Evolutionary conservation across 352 stramenopile species (phyloP), one percentile per base, ranked within the genome.

Genomic region (Globisporangium uncinulatum): DNA sequence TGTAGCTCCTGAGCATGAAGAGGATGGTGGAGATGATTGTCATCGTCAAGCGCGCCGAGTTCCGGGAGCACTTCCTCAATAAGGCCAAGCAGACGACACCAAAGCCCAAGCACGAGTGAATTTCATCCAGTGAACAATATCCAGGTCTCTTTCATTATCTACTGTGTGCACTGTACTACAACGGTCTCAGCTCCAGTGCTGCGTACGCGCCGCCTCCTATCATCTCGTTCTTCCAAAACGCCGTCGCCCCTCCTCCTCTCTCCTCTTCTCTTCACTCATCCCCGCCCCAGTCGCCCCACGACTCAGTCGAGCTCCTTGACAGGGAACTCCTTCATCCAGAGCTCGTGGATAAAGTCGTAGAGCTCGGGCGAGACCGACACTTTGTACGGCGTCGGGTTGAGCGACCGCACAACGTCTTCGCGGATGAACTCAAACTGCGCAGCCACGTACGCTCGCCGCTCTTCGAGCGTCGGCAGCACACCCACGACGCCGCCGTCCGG

Each of bases 331-430:
- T 89, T 86, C 76, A 92, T 92, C 97, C 97, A 99, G 39, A 99
- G 74, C 57, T 98, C 73, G 71, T 99, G 97, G 54, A 99, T 93
- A 56, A 98, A 99, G 44, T 96, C 81, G 68, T 92, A 94, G 65
- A 92, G 66, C 29, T 87, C 76, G 49, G 74, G 79, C 53, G 79
- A 90, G n/a, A 94, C 84, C 34, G 68, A 99, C 49, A 97, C 88
- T 70, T 97, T 97, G 79, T 97, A 97, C 21, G 90, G 91, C 43
- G 94, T 98, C 34, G 97, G 95, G 73, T 99, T 99, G 13, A 98
- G 66, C 66, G 91, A 90, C 34, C 96, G 86, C 53, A 98, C 82
- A 19, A 98, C 83, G 62, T 99, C 95, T 47, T 97, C 83, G 50
- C 97, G 90, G 54, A 98, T 89, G 20, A 97, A 50, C 48, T 92